Percentiles rank a stretch among this genome's conserved stretches.
Evolutionary conservation across 1,284 basidiomycete species (phyloP).

Genomic region (Chiua sp.): DNA sequence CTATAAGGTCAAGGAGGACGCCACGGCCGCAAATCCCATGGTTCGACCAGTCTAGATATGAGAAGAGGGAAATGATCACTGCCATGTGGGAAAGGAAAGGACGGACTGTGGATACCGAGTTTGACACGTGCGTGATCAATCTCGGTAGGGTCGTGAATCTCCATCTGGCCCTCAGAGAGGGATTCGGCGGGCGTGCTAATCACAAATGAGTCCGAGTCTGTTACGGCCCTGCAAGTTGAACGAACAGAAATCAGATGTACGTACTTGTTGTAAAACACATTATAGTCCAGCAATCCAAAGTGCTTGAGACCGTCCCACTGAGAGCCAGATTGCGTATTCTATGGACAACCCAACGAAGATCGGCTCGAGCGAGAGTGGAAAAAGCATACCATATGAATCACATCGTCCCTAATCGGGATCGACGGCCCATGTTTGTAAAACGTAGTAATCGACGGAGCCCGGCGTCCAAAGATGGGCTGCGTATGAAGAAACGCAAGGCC

Average conservation of each 20-base stretch:
- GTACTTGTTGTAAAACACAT: conserved; percentile 70
- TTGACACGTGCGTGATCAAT: conserved; percentile 56
- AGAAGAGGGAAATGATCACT: neutral
- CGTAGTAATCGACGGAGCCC: conserved; percentile 55
- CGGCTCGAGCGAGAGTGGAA: neutral
- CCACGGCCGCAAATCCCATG: conserved; percentile 78
- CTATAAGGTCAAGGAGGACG: conserved; percentile 71
- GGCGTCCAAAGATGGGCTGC: conserved; percentile 63
- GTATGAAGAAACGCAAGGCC: too few species aligned
- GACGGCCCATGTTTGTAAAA: conserved; percentile 22
- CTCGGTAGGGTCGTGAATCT: conserved; percentile 54
- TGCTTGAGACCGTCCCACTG: conserved; percentile 79
- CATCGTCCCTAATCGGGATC: conserved; percentile 57
- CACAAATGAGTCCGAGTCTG: too few species aligned
- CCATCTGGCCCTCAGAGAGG: conserved; percentile 52
- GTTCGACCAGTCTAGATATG: conserved; percentile 63
- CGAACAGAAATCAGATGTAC: too few species aligned
- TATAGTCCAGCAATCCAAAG: conserved; percentile 59
- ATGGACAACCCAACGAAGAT: neutral
- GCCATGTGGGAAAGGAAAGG: neutral
- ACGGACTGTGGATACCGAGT: conserved; percentile 71
- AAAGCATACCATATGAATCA: conserved; percentile 62
- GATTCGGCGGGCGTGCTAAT: conserved; percentile 51
- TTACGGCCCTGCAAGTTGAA: too few species aligned
- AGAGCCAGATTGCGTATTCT: too few species aligned